phyloP scores from a whole-genome alignment of 2,329 filamentous ascomycete genomes.

The Aphanoascus verrucosus region DNA sequence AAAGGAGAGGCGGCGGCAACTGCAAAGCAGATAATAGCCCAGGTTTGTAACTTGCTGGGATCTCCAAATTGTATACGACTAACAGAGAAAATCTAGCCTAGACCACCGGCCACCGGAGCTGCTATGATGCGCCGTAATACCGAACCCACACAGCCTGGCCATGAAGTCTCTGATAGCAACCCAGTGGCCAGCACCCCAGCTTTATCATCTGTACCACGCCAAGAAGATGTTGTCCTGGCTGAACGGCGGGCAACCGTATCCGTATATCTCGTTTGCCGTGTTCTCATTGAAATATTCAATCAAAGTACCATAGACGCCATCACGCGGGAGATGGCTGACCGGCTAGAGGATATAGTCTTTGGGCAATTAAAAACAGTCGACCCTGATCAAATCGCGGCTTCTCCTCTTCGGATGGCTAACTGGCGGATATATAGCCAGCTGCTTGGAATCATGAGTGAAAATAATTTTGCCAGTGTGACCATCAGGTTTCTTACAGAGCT shows the following conservation, averaged over 20 bases:
- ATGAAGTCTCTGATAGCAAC: slow-evolving; percentile 26
- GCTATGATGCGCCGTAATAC: slow-evolving; percentile 60
- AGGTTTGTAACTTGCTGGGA: slow-evolving; percentile 19
- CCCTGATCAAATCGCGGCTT: slow-evolving; percentile 58
- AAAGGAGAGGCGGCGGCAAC: slow-evolving; percentile 82
- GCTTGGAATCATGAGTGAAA: slow-evolving; percentile 89
- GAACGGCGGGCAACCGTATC: slow-evolving; percentile 89
- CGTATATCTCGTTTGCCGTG: slow-evolving; percentile 88
- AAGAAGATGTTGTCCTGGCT: slow-evolving; percentile 64
- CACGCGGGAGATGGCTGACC: slow-evolving; percentile 83
- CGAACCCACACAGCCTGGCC: slow-evolving; percentile 50
- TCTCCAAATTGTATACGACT: not conserved
- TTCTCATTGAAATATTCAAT: slow-evolving; percentile 84
- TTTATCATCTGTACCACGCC: slow-evolving; percentile 37
- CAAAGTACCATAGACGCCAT: slow-evolving; percentile 76
- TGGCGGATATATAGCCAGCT: slow-evolving; percentile 91
- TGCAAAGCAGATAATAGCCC: slow-evolving; percentile 39
- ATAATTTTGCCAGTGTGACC: slow-evolving; percentile 77
- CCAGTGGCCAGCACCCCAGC: slow-evolving; percentile 28
- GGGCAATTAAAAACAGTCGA: slow-evolving; percentile 86
- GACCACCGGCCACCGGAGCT: slow-evolving; percentile 28
- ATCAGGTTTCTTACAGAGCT: slow-evolving; percentile 73
- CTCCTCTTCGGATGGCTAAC: slow-evolving; percentile 78
- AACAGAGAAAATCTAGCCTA: slow-evolving; percentile 18
- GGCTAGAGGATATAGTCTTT: slow-evolving; percentile 91